Evolutionary conservation across 225 moss, liverwort and hornwort species (phyloP).

Genomic region (Polytrichum formosum): DNA sequence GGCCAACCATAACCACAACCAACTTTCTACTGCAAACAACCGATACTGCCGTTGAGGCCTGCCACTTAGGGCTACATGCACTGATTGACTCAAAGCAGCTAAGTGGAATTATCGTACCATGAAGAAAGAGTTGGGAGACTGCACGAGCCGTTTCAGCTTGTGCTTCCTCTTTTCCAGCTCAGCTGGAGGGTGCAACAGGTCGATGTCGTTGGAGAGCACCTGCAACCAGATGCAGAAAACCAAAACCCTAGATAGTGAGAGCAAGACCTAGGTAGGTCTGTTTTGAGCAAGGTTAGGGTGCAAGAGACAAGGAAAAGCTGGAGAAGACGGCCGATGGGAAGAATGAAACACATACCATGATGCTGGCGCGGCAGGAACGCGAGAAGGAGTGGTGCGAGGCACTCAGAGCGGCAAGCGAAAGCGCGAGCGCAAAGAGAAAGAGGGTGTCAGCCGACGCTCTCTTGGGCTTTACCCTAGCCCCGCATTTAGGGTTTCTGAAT

Average conservation of each 20-base stretch:
- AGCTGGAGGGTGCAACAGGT: constrained; percentile 55
- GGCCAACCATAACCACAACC: no score
- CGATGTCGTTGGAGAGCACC: constrained; percentile 69
- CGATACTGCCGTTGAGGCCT: no score
- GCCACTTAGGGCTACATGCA: no score
- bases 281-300: background rate
- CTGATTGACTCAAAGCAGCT: background rate
- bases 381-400: background rate
- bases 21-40: no score
- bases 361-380: constrained; percentile 1
- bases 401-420: constrained; percentile 4
- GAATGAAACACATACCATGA: background rate
- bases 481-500: constrained; percentile 4
- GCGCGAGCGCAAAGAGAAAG: constrained; percentile 11
- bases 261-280: background rate
- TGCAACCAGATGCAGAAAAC: background rate
- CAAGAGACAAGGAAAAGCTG: background rate
- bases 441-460: background rate
- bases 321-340: background rate
- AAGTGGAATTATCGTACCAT: constrained; percentile 25
- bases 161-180: constrained; percentile 57
- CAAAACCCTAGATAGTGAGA: background rate
- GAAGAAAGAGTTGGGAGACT: constrained; percentile 63
- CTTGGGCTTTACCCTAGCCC: background rate
- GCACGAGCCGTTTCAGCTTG: constrained; percentile 63